Evolutionary conservation across 441 rosid species (phyloP).

Genomic region (Caryocar brasiliense): DNA sequence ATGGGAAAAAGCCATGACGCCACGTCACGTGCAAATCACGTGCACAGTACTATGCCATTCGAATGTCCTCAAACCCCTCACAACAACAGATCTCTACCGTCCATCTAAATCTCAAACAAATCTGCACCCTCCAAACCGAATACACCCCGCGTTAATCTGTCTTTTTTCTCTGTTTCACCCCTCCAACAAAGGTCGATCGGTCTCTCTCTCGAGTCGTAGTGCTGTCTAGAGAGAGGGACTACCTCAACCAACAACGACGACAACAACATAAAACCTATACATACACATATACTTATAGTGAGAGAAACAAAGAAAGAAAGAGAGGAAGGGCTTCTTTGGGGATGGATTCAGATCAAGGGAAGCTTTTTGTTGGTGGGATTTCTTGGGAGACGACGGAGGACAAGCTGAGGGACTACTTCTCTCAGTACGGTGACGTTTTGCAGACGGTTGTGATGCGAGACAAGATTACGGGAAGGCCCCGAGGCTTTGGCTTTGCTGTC

Average conservation of each 20-base stretch:
- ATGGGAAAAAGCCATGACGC: no score
- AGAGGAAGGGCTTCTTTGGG: neutral
- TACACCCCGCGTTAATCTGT: neutral
- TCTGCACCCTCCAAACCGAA: slow-evolving; percentile 23
- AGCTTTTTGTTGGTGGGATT: slow-evolving; percentile 91
- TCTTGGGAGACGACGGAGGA: slow-evolving; percentile 94
- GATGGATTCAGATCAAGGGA: slow-evolving; percentile 97
- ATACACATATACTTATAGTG: neutral
- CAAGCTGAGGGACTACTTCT: slow-evolving; percentile 58
- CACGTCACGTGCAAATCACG: slow-evolving; percentile 8
- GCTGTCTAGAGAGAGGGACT: no score
- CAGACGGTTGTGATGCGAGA: slow-evolving; percentile 86
- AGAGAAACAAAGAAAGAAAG: neutral
- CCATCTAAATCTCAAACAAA: neutral
- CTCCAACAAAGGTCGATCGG: neutral
- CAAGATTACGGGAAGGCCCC: slow-evolving; percentile 64
- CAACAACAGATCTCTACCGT: slow-evolving; percentile 17
- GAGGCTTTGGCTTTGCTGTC: slow-evolving; percentile 86
- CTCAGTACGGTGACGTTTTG: slow-evolving; percentile 60
- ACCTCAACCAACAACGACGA: no score
- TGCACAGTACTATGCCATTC: no score
- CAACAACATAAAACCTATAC: no score
- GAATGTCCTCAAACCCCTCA: neutral
- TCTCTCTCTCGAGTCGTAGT: no score
- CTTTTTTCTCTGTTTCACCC: neutral